A percentile compares a stretch with the other conserved stretches of the same genome.
These are phyloP conservation scores for Protostelium mycophagum DNA, from an alignment of 78 protist genomes.

Conservation along the genomic window DNA sequence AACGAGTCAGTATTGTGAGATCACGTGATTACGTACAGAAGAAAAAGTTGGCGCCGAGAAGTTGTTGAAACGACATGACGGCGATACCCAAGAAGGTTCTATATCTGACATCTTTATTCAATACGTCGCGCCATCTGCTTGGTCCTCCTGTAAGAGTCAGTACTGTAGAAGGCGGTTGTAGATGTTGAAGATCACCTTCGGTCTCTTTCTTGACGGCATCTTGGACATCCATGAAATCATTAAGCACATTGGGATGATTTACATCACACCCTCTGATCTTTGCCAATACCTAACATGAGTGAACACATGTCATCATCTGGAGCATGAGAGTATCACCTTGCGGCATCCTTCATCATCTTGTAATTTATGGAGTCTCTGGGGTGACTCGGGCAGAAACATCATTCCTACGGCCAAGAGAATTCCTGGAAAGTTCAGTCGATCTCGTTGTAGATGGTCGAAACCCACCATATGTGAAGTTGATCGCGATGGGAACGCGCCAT, in stretches of 20 bases:
- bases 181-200: not conserved
- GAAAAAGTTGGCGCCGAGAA: not conserved
- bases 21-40: not conserved
- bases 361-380: not conserved
- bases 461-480: not conserved
- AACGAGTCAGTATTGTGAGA: not conserved
- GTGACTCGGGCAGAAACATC: not conserved
- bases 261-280: not conserved
- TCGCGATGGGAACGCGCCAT: not conserved
- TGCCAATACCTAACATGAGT: not conserved
- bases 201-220: not conserved
- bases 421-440: too few relatives aligned
- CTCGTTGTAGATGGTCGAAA: too few relatives aligned
- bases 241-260: not conserved
- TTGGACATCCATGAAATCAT: not conserved
- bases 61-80: not conserved
- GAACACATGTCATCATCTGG: not conserved
- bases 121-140: not conserved
- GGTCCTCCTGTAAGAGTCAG: not conserved
- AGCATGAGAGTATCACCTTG: too few relatives aligned
- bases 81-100: not conserved
- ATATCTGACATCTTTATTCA: not conserved
- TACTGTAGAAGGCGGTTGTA: not conserved
- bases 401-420: not conserved
- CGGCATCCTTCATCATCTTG: not conserved